Percentiles rank a stretch among this genome's conserved stretches.
These are phyloP conservation scores for Penicilliopsis zonata DNA, from an alignment of 495 filamentous ascomycete genomes.

Conservation along the genomic window DNA sequence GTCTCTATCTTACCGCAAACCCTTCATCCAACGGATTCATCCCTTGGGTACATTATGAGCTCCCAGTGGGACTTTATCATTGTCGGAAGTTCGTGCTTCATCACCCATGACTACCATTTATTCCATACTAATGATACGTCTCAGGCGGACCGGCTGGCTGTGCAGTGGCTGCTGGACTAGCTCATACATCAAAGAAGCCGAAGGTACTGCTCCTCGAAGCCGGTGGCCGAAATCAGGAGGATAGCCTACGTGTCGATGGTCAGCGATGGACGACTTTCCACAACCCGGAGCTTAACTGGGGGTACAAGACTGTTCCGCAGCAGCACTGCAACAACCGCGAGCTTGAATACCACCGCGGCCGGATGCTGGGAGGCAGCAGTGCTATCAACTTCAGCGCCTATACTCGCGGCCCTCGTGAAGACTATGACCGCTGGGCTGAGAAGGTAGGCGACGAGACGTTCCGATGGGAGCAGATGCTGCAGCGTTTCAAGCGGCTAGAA, in stretches of 20 bases:
- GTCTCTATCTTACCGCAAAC: too few species aligned
- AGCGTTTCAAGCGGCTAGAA: conserved; percentile 40
- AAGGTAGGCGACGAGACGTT: conserved; percentile 31
- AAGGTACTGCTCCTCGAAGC: conserved; percentile 47
- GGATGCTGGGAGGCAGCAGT: conserved; percentile 46
- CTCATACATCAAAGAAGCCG: conserved; percentile 29
- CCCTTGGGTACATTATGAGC: too few species aligned
- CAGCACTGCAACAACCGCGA: conserved; percentile 33
- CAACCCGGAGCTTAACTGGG: conserved; percentile 41
- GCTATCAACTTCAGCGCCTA: conserved; percentile 55
- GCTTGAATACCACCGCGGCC: conserved; percentile 46
- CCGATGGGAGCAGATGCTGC: conserved; percentile 34
- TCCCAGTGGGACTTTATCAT: conserved; percentile 35
- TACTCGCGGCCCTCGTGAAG: conserved; percentile 41
- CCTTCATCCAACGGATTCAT: too few species aligned
- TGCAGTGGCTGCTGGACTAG: conserved; percentile 33
- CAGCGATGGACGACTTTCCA: conserved; percentile 40
- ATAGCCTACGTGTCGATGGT: conserved; percentile 31
- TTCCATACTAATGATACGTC: too few species aligned
- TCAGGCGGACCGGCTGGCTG: conserved; percentile 47
- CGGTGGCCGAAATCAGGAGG: conserved; percentile 36
- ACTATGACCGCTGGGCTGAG: conserved; percentile 46
- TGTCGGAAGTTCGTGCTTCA: conserved; percentile 33
- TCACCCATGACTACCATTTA: not conserved
- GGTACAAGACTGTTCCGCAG: conserved; percentile 48